Conservation (phyloP, 2,329 filamentous ascomycete genomes). For the Neofusicoccum ribis region DNA sequence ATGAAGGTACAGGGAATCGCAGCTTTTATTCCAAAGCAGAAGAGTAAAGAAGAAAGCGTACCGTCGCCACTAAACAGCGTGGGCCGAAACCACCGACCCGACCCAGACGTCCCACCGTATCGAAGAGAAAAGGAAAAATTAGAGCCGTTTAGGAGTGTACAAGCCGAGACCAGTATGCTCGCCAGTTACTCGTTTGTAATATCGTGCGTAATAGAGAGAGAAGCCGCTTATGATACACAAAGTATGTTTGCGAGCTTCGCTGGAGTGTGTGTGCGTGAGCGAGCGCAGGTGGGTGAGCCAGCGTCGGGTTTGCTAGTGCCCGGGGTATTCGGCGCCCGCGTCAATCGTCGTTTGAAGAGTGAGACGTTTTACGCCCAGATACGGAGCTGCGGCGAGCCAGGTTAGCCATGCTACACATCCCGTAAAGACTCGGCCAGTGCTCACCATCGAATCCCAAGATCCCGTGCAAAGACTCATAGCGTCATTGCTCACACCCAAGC, state of each 20-base stretch:
- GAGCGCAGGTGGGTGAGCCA: conserved; percentile 25
- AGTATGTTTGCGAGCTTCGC: conserved; percentile 9
- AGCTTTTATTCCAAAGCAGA: conserved; percentile 22
- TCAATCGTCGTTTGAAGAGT: conserved; percentile 11
- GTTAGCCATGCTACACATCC: background rate
- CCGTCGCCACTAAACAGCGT: conserved; percentile 16
- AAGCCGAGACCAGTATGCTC: conserved; percentile 20
- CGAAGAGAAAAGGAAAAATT: conserved; percentile 17
- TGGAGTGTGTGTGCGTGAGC: conserved; percentile 3
- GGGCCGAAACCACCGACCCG: conserved; percentile 19
- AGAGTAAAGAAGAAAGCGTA: conserved; percentile 12
- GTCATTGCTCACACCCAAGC: conserved; percentile 96
- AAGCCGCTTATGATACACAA: conserved; percentile 15
- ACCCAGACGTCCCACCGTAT: conserved; percentile 19
- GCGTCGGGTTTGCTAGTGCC: conserved; percentile 6
- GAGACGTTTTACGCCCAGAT: conserved; percentile 50
- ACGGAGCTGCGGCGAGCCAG: conserved; percentile 42
- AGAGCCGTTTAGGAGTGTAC: conserved; percentile 21
- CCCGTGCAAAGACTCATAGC: conserved; percentile 98
- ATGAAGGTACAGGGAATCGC: conserved; percentile 20
- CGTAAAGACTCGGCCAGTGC: conserved; percentile 35
- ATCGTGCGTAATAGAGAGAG: conserved; percentile 19
- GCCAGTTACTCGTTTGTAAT: conserved; percentile 20
- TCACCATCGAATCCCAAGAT: conserved; percentile 98
- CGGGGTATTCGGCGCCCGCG: conserved; percentile 9